These are phyloP conservation scores for Silene noctiflora DNA, from an alignment of 179 eudicot genomes.

Conservation along the genomic window DNA sequence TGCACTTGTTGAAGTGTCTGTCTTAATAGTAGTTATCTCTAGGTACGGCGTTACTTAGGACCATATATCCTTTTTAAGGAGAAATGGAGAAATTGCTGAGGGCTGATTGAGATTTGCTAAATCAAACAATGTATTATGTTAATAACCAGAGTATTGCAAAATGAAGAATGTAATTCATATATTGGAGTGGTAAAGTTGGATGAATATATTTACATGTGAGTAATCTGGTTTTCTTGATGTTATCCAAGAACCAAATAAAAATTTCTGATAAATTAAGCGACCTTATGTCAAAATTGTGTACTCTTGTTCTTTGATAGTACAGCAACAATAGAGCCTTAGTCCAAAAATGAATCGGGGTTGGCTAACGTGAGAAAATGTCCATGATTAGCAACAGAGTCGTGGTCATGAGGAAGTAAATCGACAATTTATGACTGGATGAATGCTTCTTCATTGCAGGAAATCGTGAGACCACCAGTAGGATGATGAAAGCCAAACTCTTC, in stretches of 20 bases:
- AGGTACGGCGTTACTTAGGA: neutral
- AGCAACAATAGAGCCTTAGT: neutral
- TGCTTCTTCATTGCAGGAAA: constrained; percentile 34
- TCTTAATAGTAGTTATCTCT: neutral
- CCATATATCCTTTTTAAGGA: neutral
- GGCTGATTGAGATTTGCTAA: neutral
- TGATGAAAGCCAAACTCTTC: constrained; percentile 44
- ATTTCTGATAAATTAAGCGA: neutral
- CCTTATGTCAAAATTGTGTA: constrained; percentile 15
- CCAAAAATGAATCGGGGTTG: neutral
- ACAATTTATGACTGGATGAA: constrained; percentile 33
- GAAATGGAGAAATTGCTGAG: neutral
- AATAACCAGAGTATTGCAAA: constrained; percentile 1
- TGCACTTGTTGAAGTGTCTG: neutral
- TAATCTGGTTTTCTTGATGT: constrained; percentile 23
- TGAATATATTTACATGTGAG: constrained; percentile 21
- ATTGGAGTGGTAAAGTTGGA: constrained; percentile 10
- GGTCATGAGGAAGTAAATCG: constrained; percentile 18
- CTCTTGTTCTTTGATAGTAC: neutral
- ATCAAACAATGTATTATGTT: constrained; percentile 1
- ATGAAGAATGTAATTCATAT: constrained; percentile 2
- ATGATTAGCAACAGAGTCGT: too few species aligned
- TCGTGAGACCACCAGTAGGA: constrained; percentile 36
- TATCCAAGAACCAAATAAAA: constrained; percentile 27
- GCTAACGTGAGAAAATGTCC: neutral